Percentiles rank a stretch among this genome's conserved stretches.
These are phyloP conservation scores for Metschnikowia matae DNA, from an alignment of 805 yeast species.

Conservation along the genomic window DNA sequence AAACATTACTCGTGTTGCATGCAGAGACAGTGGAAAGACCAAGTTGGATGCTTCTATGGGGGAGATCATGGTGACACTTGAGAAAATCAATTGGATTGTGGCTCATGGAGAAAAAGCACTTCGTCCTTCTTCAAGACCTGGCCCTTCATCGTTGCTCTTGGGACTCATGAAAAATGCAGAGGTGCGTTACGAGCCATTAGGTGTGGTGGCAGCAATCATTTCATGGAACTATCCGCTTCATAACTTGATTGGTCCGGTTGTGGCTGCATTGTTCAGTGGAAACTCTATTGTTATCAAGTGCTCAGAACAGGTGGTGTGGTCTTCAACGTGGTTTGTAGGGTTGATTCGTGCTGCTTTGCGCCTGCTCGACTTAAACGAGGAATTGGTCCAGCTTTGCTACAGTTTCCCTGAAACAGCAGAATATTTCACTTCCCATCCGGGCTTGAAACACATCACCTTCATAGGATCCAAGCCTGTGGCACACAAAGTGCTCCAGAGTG, in stretches of 20 bases:
- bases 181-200: slow-evolving; percentile 89
- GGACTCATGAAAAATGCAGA: slow-evolving; percentile 84
- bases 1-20: slow-evolving; percentile 83
- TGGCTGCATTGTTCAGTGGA: slow-evolving; percentile 87
- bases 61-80: slow-evolving; percentile 91
- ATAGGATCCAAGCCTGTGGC: slow-evolving; percentile 97
- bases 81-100: slow-evolving; percentile 86
- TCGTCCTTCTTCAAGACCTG: slow-evolving; percentile 71
- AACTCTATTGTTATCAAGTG: slow-evolving; percentile 90
- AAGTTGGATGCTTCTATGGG: slow-evolving; percentile 96
- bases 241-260: slow-evolving; percentile 86
- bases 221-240: slow-evolving; percentile 99
- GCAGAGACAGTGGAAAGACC: slow-evolving; percentile 95
- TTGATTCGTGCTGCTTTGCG: slow-evolving; percentile 69
- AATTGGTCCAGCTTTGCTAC: slow-evolving; percentile 81
- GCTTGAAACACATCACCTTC: slow-evolving; percentile 83
- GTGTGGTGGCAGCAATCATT: slow-evolving; percentile 82
- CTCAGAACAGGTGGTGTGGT: slow-evolving; percentile 95
- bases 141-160: slow-evolving; percentile 82
- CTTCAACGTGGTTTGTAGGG: slow-evolving; percentile 72
- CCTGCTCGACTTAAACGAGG: slow-evolving; percentile 71
- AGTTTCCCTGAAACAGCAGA: slow-evolving; percentile 91
- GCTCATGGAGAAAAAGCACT: slow-evolving; percentile 75
- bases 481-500: slow-evolving; percentile 76
- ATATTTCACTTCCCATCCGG: slow-evolving; percentile 77